These are phyloP conservation scores for Litsea cubeba DNA, from an alignment of 164 flowering plant species.

Conservation along the genomic window DNA sequence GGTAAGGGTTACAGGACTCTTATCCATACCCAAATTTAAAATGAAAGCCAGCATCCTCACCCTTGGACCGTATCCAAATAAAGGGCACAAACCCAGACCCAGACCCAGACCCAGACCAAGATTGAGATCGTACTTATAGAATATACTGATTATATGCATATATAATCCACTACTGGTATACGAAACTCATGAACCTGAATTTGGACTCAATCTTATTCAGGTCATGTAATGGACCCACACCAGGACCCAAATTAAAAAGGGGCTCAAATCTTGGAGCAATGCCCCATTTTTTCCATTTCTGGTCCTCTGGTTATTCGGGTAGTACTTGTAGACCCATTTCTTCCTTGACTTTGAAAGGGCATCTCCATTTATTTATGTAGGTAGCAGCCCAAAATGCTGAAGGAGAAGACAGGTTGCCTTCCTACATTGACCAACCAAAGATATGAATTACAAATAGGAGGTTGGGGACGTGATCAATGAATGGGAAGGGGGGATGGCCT, in stretches of 20 bases:
- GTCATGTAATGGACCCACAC: not conserved
- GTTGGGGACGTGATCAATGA: slow-evolving; percentile 16
- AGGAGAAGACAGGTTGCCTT: not conserved
- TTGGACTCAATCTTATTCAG: not conserved
- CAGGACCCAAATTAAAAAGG: not conserved
- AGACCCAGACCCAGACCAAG: too few species aligned
- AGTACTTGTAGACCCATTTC: not conserved
- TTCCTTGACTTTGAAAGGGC: not conserved
- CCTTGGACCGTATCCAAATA: too few species aligned
- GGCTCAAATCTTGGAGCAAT: too few species aligned
- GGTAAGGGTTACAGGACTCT: too few species aligned
- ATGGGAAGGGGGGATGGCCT: slow-evolving; percentile 5
- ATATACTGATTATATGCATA: too few species aligned
- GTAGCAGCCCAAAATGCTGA: not conserved
- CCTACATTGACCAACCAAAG: not conserved
- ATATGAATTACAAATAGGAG: not conserved
- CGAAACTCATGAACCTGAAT: too few species aligned
- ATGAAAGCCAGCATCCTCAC: too few species aligned
- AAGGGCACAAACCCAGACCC: too few species aligned
- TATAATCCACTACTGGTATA: too few species aligned
- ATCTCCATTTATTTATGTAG: not conserved
- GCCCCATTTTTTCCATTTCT: too few species aligned
- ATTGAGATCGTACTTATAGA: too few species aligned
- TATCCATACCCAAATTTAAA: too few species aligned
- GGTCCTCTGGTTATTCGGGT: not conserved